Conservation (phyloP, 257 asterid species). For the Capsicum baccatum region DNA sequence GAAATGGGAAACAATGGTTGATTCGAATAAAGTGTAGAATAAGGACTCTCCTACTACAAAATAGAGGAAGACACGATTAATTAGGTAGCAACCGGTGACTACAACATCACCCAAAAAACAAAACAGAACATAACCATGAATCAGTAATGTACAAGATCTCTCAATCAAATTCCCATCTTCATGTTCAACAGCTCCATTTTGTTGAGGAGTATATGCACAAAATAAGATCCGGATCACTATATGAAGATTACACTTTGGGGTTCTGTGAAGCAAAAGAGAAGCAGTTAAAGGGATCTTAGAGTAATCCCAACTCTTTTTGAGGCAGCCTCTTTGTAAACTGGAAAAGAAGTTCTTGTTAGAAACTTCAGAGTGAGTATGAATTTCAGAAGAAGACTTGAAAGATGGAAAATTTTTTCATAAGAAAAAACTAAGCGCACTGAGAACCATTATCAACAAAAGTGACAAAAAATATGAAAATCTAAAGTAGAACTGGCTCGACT, state of each 20-base stretch:
- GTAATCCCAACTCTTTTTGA: neutral
- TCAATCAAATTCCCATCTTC: neutral
- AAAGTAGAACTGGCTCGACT: neutral
- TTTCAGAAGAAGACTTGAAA: neutral
- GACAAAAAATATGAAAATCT: neutral
- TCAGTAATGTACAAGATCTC: neutral
- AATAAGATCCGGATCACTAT: neutral
- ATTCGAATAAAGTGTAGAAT: neutral
- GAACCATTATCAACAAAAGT: neutral
- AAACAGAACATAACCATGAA: neutral
- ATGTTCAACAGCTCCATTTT: neutral
- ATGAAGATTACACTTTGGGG: neutral
- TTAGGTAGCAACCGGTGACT: neutral
- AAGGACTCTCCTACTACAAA: neutral
- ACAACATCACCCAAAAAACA: neutral
- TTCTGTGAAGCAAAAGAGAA: neutral
- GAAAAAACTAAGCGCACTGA: neutral
- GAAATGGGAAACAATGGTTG: neutral
- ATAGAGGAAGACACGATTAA: neutral
- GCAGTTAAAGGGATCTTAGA: neutral
- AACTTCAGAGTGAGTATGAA: neutral
- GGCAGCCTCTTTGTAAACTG: neutral
- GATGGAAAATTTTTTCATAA: neutral
- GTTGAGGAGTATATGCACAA: neutral
- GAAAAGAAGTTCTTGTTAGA: neutral